Evolutionary conservation across 2,329 filamentous ascomycete genomes (phyloP), one percentile per base, ranked within the genome.

Genomic region (Fusarium dimerum): DNA sequence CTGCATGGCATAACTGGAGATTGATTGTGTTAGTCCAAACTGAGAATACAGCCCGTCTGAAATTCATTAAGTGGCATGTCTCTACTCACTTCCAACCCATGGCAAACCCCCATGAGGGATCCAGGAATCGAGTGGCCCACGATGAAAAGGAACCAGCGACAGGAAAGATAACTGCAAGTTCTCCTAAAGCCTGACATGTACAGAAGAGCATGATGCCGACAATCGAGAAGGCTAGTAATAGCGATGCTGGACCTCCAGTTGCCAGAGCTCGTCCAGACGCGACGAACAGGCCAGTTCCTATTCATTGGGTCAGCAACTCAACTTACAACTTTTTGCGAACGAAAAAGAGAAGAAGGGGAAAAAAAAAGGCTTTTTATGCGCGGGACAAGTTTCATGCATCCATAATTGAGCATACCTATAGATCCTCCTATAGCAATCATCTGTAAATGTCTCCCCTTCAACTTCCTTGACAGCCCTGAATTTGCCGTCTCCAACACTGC

Each of bases 351-450:
- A 26, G 20, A 26, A 26, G 20, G 7, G 7, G 20, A 26, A 26
- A 26, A 26, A 26, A 26, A 26, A 26, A 26, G 20, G 20, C 7
- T 7, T 26, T 26, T 26, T n/a, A n/a, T n/a, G 20, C 20, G 20
- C 20, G 7, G 20, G 20, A 26, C 4, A 26, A 26, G 20, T 4
- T 26, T 26, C 20, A 26, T 26, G 20, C 7, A 26, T 8, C 88
- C 85, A 43, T 89, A 87, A 59, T 86, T 92, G 32, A 15, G 4
- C 13, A 40, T 73, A 84, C 89, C 89, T 65, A 96, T 96, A 13
- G 89, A 92, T 46, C 92, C 92, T 58, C 92, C 92, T 62, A 97
- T 95, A 5, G 93, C 93, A 78, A 97, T 97, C 93, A 97, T 97
- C 76, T 97, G 92, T 67, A 97, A 70, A 76, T 97, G 93, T 45